Conservation (phyloP, 352 stramenopile genomes). For the Pythium volutum region DNA sequence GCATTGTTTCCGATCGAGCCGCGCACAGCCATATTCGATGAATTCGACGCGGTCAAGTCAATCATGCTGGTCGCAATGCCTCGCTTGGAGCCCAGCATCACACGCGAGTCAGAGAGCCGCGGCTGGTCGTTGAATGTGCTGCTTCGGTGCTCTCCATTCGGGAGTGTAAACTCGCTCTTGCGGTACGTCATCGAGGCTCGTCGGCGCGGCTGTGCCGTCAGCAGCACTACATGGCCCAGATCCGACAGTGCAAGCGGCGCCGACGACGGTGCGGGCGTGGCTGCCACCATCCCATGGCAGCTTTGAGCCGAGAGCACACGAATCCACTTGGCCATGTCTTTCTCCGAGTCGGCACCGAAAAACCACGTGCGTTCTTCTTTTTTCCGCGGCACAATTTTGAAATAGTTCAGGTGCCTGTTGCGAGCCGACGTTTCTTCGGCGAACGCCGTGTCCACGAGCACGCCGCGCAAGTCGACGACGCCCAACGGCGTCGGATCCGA, state of each 20-base stretch:
- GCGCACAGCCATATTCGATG: constrained; percentile 19
- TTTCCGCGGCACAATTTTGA: constrained; percentile 60
- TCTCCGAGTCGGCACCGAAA: constrained; percentile 65
- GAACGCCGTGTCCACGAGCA: constrained; percentile 58
- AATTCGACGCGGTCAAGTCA: constrained; percentile 8
- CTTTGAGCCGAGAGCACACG: constrained; percentile 51
- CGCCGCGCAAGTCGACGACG: constrained; percentile 52
- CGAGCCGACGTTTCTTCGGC: constrained; percentile 53
- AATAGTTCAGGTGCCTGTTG: constrained; percentile 63
- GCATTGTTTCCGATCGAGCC: constrained; percentile 10
- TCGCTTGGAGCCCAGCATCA: constrained; percentile 6
- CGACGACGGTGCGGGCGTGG: not conserved
- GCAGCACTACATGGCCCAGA: not conserved
- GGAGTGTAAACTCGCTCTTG: constrained; percentile 7
- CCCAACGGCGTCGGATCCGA: constrained; percentile 69
- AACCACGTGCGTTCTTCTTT: constrained; percentile 66
- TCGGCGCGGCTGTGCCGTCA: not conserved
- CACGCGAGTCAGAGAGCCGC: constrained; percentile 16
- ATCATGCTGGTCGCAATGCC: constrained; percentile 12
- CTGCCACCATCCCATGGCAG: constrained; percentile 27
- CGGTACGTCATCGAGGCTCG: constrained; percentile 9
- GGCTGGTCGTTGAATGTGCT: constrained; percentile 19
- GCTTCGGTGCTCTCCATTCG: constrained; percentile 6
- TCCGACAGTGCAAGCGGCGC: not conserved
- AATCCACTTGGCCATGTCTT: constrained; percentile 73